A percentile compares a stretch with the other conserved stretches of the same genome.
These are phyloP conservation scores for Talinum fruticosum DNA, from an alignment of 148 eudicot genomes.

Conservation along the genomic window DNA sequence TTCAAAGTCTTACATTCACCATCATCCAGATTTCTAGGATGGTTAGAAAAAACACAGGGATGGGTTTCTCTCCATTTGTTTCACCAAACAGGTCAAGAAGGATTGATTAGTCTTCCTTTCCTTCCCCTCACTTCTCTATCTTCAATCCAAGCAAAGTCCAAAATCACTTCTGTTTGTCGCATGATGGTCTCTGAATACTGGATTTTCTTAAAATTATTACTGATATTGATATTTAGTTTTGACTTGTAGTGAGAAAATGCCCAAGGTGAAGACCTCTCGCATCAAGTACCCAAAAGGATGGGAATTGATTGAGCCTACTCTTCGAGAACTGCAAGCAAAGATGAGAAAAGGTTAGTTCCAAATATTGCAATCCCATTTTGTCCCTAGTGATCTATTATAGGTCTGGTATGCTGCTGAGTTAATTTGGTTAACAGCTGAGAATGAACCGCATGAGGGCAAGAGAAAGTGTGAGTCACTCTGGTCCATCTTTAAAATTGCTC, in stretches of 20 bases:
- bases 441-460: slow-evolving; percentile 60
- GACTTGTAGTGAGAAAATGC: slow-evolving; percentile 36
- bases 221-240: background rate
- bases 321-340: slow-evolving; percentile 51
- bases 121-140: too few relatives aligned
- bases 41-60: too few relatives aligned
- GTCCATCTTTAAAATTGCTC: slow-evolving; percentile 67
- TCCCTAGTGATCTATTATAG: background rate
- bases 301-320: slow-evolving; percentile 63
- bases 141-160: too few relatives aligned
- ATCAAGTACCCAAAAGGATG: slow-evolving; percentile 58
- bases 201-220: background rate
- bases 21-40: too few relatives aligned
- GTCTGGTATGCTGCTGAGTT: background rate
- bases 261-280: slow-evolving; percentile 54
- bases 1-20: background rate
- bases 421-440: slow-evolving; percentile 40
- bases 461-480: slow-evolving; percentile 62
- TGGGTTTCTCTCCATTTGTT: background rate
- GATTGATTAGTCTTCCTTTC: too few relatives aligned
- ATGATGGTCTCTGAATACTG: background rate
- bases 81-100: background rate
- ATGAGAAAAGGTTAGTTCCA: slow-evolving; percentile 56
- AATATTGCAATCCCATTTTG: background rate
- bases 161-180: too few relatives aligned